Evolutionary conservation across 2,329 filamentous ascomycete species (phyloP), one percentile per base, ranked within the genome.

Genomic region (Fusarium longipes): DNA sequence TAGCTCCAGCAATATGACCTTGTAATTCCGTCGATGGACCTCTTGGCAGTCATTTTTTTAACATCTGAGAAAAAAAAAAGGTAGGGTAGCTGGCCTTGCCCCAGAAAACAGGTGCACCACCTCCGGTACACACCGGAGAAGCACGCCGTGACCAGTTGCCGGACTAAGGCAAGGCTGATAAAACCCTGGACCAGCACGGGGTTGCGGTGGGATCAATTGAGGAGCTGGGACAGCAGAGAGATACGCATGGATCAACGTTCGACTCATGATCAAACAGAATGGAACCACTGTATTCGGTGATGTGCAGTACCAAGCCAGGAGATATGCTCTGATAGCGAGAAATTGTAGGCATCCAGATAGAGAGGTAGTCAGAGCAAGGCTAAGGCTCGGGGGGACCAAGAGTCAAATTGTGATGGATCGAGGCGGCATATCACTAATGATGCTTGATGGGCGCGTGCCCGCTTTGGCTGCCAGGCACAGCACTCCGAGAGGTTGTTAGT

Each of bases 331-430:
- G 22, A 63, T 53, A 25, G 22, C 15, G 45, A 48, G 32, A 20
- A 33, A 36, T 48, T 48, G 45, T 8, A 48, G 45, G 22, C 36
- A 48, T 8, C 14, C 15, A 24, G 45, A 10, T 38, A 40, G n/a
- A 51, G 36, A 18, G 25, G 22, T 45, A 44, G 40, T 30, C 24
- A 24, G 57, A 27, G 7, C 25, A 48, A 52, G 42, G 36, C 50
- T 57, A 47, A 22, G 27, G 40, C 38, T 42, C 33, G 30, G 40
- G 33, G 24, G 17, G 24, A 25, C 9, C n/a, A n/a, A 22, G 51
- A 54, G 58, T 42, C 59, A 64, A 65, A 67, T 68, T 67, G 43
- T 65, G 59, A 67, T 68, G 65, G 59, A 65, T 65, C 64, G 50
- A 65, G 45, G 55, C 43, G 39, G 51, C 60, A 68, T 44, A 47